Conservation (phyloP, 768 basidiomycete genomes). For the Auriscalpium microsporum region DNA sequence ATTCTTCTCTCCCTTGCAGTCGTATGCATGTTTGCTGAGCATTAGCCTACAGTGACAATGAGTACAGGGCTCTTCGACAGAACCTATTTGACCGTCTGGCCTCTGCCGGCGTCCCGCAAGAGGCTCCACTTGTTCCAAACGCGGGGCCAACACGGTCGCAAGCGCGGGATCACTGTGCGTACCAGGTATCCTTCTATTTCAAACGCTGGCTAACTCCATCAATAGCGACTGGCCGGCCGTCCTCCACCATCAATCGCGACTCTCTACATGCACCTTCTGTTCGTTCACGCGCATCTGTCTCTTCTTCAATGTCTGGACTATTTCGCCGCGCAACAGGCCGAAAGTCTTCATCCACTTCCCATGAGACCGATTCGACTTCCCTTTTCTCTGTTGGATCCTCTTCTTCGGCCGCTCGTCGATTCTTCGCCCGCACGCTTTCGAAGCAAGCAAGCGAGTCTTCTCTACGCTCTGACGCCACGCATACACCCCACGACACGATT, state of each 20-base stretch:
- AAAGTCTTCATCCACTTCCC: slow-evolving; percentile 15
- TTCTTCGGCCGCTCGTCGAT: slow-evolving; percentile 15
- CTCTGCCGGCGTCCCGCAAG: slow-evolving; percentile 48
- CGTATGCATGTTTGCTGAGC: neutral
- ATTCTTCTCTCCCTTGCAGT: neutral
- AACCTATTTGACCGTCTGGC: slow-evolving; percentile 78
- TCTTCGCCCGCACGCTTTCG: slow-evolving; percentile 29
- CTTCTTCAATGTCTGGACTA: slow-evolving; percentile 28
- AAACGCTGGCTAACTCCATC: neutral
- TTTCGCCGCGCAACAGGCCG: slow-evolving; percentile 26
- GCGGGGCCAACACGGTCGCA: slow-evolving; percentile 1
- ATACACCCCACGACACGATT: slow-evolving; percentile 32
- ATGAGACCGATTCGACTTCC: slow-evolving; percentile 21
- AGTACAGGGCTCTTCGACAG: slow-evolving; percentile 76
- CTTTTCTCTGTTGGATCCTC: slow-evolving; percentile 20
- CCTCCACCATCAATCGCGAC: neutral
- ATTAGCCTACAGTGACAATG: slow-evolving; percentile 55
- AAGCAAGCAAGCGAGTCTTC: slow-evolving; percentile 45
- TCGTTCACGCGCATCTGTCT: slow-evolving; percentile 17
- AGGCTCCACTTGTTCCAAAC: slow-evolving; percentile 50
- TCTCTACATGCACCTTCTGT: slow-evolving; percentile 12
- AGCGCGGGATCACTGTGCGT: neutral
- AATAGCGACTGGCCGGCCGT: neutral
- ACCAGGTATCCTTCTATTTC: neutral
- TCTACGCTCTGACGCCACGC: slow-evolving; percentile 36